Conservation (phyloP, 768 basidiomycete species). For the Psilocybe subaeruginosa region DNA sequence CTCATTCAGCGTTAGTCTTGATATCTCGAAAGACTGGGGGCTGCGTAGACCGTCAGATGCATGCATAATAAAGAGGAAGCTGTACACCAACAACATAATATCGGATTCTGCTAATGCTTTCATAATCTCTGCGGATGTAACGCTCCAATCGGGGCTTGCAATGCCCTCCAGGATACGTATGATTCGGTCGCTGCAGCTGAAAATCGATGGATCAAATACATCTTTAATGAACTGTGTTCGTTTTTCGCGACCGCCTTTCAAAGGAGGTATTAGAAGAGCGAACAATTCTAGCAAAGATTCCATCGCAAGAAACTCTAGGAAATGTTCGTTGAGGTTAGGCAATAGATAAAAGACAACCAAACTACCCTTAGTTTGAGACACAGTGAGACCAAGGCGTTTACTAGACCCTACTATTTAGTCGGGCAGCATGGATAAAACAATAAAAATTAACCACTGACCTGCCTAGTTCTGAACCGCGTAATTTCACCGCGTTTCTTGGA, state of each 20-base stretch:
- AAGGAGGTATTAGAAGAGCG: constrained; percentile 55
- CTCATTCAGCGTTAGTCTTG: constrained; percentile 39
- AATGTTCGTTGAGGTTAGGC: neutral
- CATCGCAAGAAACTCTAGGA: constrained; percentile 55
- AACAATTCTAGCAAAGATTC: constrained; percentile 62
- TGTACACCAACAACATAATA: constrained; percentile 46
- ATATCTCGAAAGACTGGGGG: constrained; percentile 60
- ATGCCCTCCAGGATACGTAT: constrained; percentile 43
- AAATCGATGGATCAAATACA: constrained; percentile 46
- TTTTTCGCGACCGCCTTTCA: constrained; percentile 35
- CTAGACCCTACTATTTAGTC: constrained; percentile 26
- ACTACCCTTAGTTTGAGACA: constrained; percentile 52
- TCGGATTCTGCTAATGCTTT: constrained; percentile 48
- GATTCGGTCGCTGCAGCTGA: constrained; percentile 40
- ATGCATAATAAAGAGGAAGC: neutral
- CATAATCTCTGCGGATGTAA: constrained; percentile 48
- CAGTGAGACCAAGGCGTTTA: constrained; percentile 46
- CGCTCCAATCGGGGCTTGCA: constrained; percentile 53
- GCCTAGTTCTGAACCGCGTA: constrained; percentile 50
- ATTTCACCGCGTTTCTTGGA: constrained; percentile 42
- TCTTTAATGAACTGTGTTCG: constrained; percentile 52
- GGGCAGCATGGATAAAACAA: neutral
- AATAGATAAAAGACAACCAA: neutral
- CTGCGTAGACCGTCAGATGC: constrained; percentile 31
- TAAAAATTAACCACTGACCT: constrained; percentile 37